These are phyloP conservation scores for Calocera cornea DNA, from an alignment of 768 basidiomycete genomes.

Conservation along the genomic window DNA sequence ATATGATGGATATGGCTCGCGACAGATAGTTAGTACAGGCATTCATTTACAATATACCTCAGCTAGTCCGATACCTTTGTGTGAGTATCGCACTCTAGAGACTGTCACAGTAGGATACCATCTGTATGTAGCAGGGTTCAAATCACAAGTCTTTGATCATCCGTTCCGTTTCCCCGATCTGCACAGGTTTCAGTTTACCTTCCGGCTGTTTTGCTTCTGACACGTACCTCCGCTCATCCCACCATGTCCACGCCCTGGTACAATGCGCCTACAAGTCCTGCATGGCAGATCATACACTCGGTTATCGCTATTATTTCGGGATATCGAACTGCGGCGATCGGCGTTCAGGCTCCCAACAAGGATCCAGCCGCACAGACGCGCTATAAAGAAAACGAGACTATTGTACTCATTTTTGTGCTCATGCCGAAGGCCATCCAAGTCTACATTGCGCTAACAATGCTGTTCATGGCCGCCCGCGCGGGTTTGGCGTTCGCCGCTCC, in stretches of 20 bases:
- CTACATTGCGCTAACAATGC: background rate
- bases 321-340: background rate
- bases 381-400: background rate
- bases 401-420: background rate
- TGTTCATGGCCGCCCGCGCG: background rate
- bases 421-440: background rate
- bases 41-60: background rate
- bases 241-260: background rate
- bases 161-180: too few relatives aligned
- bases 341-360: background rate
- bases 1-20: conserved; percentile 2
- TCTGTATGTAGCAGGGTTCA: background rate
- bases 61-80: background rate
- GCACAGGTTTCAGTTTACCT: background rate
- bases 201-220: background rate
- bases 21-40: background rate
- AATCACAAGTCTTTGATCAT: background rate
- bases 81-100: background rate
- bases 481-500: background rate
- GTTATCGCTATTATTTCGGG: background rate
- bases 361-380: background rate
- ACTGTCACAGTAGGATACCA: conserved; percentile 1
- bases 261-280: background rate
- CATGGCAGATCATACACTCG: background rate
- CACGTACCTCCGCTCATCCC: background rate